These are phyloP conservation scores for Vitis hybrid DNA, from an alignment of 177 flowering plant genomes.

Conservation along the genomic window DNA sequence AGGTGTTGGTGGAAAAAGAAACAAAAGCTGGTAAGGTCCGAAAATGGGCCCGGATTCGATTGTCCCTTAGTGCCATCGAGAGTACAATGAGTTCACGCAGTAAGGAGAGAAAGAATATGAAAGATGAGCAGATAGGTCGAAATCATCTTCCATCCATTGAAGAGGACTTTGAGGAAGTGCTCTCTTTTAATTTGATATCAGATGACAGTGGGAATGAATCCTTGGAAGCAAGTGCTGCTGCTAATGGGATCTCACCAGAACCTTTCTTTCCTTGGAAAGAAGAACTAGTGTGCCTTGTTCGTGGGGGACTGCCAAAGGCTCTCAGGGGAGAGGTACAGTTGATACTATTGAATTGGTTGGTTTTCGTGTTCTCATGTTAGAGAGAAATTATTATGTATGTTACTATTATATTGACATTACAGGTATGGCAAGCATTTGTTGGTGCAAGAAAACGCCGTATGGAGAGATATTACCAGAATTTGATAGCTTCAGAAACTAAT, in stretches of 20 bases:
- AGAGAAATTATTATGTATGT: neutral
- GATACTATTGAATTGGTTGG: neutral
- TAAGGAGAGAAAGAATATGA: conserved; percentile 38
- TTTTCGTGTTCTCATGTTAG: neutral
- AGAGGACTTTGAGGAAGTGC: conserved; percentile 70
- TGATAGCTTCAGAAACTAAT: conserved; percentile 47
- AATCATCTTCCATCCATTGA: conserved; percentile 46
- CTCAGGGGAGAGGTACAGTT: conserved; percentile 89
- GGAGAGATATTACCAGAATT: conserved; percentile 71
- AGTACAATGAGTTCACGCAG: conserved; percentile 74
- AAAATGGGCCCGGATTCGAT: conserved; percentile 69
- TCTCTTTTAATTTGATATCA: conserved; percentile 46
- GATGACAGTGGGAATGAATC: conserved; percentile 30
- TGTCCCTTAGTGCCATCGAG: conserved; percentile 66
- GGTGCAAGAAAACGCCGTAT: conserved; percentile 77
- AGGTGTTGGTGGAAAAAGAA: conserved; percentile 21
- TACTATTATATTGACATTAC: conserved; percentile 17
- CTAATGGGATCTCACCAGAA: conserved; percentile 30
- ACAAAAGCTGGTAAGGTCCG: conserved; percentile 28
- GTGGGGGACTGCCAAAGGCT: conserved; percentile 93
- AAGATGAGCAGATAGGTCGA: conserved; percentile 25
- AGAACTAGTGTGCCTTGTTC: conserved; percentile 87
- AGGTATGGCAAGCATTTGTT: conserved; percentile 99
- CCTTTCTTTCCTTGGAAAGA: conserved; percentile 67
- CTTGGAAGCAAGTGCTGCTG: conserved; percentile 10